These are phyloP conservation scores for Podospora australis DNA, from an alignment of 495 filamentous ascomycete genomes.

Conservation along the genomic window DNA sequence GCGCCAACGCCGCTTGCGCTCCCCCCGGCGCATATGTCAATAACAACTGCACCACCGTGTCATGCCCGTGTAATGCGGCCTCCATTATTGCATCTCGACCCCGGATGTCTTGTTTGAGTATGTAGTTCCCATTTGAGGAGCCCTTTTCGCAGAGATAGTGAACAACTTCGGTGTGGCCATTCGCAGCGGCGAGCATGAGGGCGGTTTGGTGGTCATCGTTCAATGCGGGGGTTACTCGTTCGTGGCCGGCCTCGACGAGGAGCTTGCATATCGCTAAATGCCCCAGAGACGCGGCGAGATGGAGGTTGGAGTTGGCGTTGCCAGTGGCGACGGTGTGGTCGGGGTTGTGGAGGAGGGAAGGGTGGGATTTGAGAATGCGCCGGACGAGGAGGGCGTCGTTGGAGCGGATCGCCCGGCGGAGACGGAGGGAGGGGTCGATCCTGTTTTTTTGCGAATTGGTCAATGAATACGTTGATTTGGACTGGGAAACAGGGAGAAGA, in stretches of 20 bases:
- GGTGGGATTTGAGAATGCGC: constrained; percentile 67
- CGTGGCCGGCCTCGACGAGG: constrained; percentile 52
- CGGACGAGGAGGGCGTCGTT: constrained; percentile 63
- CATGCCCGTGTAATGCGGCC: constrained; percentile 48
- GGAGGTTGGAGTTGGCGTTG: constrained; percentile 65
- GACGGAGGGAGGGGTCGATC: constrained; percentile 60
- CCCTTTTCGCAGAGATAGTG: constrained; percentile 45
- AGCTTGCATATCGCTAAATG: constrained; percentile 52
- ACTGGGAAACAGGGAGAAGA: not conserved
- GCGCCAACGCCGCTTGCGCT: constrained; percentile 38
- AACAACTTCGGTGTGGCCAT: constrained; percentile 55
- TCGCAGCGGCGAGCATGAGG: constrained; percentile 54
- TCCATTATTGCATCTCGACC: constrained; percentile 55
- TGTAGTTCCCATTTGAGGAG: constrained; percentile 31
- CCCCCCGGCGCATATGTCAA: constrained; percentile 47
- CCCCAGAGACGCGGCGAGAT: constrained; percentile 67
- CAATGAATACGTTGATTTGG: not conserved
- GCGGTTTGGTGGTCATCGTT: constrained; percentile 71
- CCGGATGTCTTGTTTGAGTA: constrained; percentile 48
- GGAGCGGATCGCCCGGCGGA: constrained; percentile 65
- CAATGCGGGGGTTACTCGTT: constrained; percentile 51
- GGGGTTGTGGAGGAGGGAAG: constrained; percentile 61
- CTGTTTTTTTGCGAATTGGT: constrained; percentile 26
- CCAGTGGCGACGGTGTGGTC: constrained; percentile 49
- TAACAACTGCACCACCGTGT: constrained; percentile 54